These are phyloP conservation scores for Zasmidium angulare DNA, from an alignment of 2,329 filamentous ascomycete genomes.

Conservation along the genomic window DNA sequence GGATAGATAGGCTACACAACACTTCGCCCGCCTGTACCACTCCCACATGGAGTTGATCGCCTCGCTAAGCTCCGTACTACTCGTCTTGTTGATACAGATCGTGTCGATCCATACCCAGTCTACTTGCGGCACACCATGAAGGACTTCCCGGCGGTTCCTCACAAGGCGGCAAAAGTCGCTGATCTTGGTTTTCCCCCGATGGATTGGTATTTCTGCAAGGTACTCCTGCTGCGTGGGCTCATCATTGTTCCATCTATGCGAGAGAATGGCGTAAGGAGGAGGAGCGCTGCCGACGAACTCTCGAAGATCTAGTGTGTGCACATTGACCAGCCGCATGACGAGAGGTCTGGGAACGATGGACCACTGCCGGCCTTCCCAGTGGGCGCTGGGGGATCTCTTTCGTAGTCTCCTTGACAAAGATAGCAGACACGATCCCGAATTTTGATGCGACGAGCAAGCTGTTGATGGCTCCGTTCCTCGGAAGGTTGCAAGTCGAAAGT, in stretches of 20 bases:
- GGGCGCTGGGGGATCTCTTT: no score
- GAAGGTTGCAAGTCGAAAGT: no score
- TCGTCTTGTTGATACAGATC: constrained; percentile 21
- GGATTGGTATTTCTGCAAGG: no score
- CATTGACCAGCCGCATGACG: constrained; percentile 13
- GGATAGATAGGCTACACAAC: constrained; percentile 16
- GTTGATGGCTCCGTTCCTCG: no score
- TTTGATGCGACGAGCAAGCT: no score
- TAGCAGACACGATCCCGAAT: no score
- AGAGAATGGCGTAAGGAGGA: constrained; percentile 20
- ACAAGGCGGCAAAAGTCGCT: neutral
- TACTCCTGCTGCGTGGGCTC: neutral
- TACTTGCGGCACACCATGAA: no score
- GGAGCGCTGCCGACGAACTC: neutral
- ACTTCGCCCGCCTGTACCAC: constrained; percentile 14
- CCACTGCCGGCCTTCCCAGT: no score
- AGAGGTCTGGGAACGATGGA: no score
- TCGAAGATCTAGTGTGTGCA: constrained; percentile 9
- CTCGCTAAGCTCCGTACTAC: constrained; percentile 16
- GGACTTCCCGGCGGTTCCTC: no score
- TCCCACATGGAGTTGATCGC: constrained; percentile 21
- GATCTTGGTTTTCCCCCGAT: constrained; percentile 9
- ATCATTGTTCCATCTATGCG: constrained; percentile 14
- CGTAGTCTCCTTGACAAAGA: no score
- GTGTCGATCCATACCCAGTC: constrained; percentile 19